These are phyloP conservation scores for Bromus sterilis DNA, from an alignment of 176 grass and related monocot species.

Conservation along the genomic window DNA sequence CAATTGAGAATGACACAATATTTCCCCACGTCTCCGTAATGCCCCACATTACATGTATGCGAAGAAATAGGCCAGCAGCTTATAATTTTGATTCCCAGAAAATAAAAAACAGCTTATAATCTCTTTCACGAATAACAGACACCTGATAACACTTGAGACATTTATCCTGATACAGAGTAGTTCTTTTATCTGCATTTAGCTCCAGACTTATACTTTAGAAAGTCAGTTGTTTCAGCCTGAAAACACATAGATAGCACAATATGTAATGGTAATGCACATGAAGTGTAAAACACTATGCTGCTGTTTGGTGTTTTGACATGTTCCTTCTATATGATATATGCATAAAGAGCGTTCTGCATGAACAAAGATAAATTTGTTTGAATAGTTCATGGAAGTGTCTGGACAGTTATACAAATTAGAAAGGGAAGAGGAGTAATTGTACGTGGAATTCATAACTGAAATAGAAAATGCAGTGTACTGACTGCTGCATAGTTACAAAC, in stretches of 20 bases:
- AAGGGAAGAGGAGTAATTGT: background rate
- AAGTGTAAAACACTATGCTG: background rate
- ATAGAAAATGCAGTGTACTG: background rate
- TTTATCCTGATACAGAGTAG: background rate
- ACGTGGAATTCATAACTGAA: background rate
- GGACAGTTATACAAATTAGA: background rate
- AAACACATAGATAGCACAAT: background rate
- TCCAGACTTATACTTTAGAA: background rate
- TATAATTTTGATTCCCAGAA: background rate
- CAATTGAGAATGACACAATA: background rate
- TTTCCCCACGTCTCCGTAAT: background rate
- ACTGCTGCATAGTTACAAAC: background rate
- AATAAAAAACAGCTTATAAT: background rate
- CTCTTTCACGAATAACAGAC: background rate
- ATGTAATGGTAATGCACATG: background rate
- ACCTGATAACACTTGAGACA: background rate
- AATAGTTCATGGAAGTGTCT: background rate
- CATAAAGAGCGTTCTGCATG: background rate
- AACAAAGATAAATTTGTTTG: no score
- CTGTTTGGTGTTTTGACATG: background rate
- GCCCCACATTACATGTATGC: background rate
- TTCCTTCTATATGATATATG: background rate
- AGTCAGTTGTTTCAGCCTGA: background rate
- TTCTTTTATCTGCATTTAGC: background rate
- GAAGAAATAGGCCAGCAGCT: background rate